Conservation (phyloP, 2,329 filamentous ascomycete species). For the Penicillium capsulatum region DNA sequence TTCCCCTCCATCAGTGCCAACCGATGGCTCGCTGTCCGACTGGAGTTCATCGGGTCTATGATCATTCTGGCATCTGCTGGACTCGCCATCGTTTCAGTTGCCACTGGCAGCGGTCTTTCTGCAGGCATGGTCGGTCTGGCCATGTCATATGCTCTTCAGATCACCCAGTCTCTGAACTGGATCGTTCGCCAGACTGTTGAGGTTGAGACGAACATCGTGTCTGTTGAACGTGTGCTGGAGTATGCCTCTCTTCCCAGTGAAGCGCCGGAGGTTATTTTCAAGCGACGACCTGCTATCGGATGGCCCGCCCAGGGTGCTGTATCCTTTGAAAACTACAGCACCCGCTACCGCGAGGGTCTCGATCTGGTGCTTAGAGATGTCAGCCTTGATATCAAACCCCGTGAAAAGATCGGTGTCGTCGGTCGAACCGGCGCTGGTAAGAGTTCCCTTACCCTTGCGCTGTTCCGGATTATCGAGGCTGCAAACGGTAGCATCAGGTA, state of each 20-base stretch:
- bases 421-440: constrained; percentile 95
- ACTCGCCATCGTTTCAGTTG: constrained; percentile 76
- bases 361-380: constrained; percentile 92
- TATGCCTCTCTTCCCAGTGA: constrained; percentile 89
- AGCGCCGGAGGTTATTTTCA: constrained; percentile 87
- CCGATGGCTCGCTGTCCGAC: constrained; percentile 87
- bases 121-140: constrained; percentile 80
- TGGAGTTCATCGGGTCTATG: constrained; percentile 91
- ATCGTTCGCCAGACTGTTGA: constrained; percentile 98
- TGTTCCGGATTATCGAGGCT: constrained; percentile 95
- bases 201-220: constrained; percentile 99
- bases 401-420: constrained; percentile 97
- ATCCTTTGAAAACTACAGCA: constrained; percentile 89
- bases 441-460: constrained; percentile 82
- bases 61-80: constrained; percentile 86
- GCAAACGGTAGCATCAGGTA: constrained; percentile 68
- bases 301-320: constrained; percentile 90
- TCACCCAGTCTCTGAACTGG: constrained; percentile 97
- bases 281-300: constrained; percentile 77
- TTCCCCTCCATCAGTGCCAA: constrained; percentile 94
- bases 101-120: constrained; percentile 59
- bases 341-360: constrained; percentile 82
- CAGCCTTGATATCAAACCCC: constrained; percentile 85
- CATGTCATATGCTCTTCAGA: constrained; percentile 96
- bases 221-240: constrained; percentile 94